A percentile compares a stretch with the other conserved stretches of the same genome.
Conservation (phyloP, 331 rosid genomes). For the Quercus phellos region DNA sequence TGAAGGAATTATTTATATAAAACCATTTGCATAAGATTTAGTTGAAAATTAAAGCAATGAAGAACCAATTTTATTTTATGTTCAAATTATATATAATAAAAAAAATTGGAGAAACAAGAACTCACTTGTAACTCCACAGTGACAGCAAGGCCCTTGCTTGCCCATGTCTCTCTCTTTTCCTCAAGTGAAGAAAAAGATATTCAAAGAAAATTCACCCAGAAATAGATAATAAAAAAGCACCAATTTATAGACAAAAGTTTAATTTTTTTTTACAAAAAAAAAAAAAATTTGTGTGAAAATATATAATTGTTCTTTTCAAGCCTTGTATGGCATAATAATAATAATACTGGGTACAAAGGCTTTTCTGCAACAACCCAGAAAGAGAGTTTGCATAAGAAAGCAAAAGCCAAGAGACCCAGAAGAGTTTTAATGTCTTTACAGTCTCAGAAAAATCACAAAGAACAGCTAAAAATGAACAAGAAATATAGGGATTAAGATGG, state of each 20-base stretch:
- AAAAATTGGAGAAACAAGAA: slow-evolving; percentile 72
- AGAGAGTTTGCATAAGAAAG: slow-evolving; percentile 49
- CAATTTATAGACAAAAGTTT: slow-evolving; percentile 18
- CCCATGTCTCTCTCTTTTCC: slow-evolving; percentile 74
- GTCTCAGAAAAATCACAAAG: slow-evolving; percentile 39
- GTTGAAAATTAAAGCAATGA: slow-evolving; percentile 15
- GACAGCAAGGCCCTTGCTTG: slow-evolving; percentile 98
- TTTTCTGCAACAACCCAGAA: slow-evolving; percentile 51
- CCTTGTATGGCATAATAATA: slow-evolving; percentile 28
- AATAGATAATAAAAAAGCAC: slow-evolving; percentile 6
- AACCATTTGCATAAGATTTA: slow-evolving; percentile 8
- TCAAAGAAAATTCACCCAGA: slow-evolving; percentile 30
- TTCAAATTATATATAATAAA: not conserved
- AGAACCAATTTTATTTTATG: slow-evolving; percentile 12
- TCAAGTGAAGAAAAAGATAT: slow-evolving; percentile 35
- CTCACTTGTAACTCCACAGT: slow-evolving; percentile 99
- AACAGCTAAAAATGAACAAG: slow-evolving; percentile 36
- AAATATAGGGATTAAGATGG: slow-evolving; percentile 53
- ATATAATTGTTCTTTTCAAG: slow-evolving; percentile 32
- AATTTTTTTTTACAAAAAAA: not conserved
- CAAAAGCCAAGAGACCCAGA: slow-evolving; percentile 70
- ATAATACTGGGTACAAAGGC: slow-evolving; percentile 38
- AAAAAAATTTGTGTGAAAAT: slow-evolving; percentile 10
- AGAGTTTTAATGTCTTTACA: slow-evolving; percentile 39
- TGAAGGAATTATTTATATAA: slow-evolving; percentile 24